A percentile compares a stretch with the other conserved stretches of the same genome.
Evolutionary conservation across 306 rosid species (phyloP).

Genomic region (Cyclanthera cordifolia): DNA sequence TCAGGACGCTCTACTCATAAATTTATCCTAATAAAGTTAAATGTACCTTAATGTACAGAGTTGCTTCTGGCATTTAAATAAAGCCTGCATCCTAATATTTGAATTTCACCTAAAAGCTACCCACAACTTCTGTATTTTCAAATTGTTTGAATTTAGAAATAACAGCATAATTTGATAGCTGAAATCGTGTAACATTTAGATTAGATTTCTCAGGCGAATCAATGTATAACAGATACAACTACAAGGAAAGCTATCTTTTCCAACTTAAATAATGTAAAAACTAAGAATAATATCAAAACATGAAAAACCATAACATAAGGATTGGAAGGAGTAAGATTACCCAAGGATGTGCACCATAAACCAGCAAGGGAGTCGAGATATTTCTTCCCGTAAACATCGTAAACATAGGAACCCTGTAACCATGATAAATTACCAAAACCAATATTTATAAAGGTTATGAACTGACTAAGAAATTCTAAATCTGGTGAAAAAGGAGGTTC

Average conservation of each 20-base stretch:
- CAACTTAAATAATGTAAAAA: not conserved
- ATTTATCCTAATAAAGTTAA: not conserved
- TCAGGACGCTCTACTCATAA: not conserved
- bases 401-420: conserved; percentile 84
- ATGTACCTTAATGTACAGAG: not conserved
- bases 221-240: not conserved
- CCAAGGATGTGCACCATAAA: conserved; percentile 82
- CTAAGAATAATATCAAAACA: not conserved
- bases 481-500: not conserved
- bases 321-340: conserved; percentile 15
- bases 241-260: not conserved
- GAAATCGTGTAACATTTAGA: not conserved
- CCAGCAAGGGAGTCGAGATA: conserved; percentile 94
- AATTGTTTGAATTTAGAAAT: not conserved
- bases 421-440: conserved; percentile 4
- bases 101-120: not conserved
- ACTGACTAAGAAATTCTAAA: not conserved
- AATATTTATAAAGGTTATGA: not conserved
- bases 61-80: not conserved
- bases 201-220: not conserved
- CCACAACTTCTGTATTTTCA: not conserved
- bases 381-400: conserved; percentile 68
- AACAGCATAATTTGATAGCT: not conserved
- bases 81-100: not conserved
- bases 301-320: not conserved